A percentile compares a stretch with the other conserved stretches of the same genome.
These are phyloP conservation scores for Zygosaccharomyces sapae DNA, from an alignment of 1,139 yeast genomes.

Conservation along the genomic window DNA sequence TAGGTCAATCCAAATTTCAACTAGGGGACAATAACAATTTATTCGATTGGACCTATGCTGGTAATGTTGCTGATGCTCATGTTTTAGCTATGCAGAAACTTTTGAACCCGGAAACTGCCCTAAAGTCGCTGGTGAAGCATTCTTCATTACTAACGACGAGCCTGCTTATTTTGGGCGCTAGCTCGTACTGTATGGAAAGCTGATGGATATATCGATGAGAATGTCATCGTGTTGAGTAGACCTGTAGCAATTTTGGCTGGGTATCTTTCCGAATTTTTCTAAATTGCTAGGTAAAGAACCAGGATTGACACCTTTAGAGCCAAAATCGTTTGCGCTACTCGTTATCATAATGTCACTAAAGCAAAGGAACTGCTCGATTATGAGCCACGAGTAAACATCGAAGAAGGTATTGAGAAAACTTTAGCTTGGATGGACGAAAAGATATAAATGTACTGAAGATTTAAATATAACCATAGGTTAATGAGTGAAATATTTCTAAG, in stretches of 20 bases:
- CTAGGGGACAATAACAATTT: constrained; percentile 89
- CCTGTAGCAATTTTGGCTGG: constrained; percentile 80
- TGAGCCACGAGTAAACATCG: constrained; percentile 72
- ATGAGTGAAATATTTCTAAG: background rate
- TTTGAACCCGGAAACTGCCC: constrained; percentile 42
- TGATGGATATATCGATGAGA: constrained; percentile 76
- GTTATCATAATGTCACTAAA: constrained; percentile 88
- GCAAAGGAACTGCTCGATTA: constrained; percentile 79
- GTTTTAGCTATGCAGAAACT: constrained; percentile 83
- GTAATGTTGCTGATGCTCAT: constrained; percentile 98
- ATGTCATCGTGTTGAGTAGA: constrained; percentile 64
- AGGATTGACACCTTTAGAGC: constrained; percentile 95
- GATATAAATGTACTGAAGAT: background rate
- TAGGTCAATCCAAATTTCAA: constrained; percentile 89
- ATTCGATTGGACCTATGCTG: constrained; percentile 96
- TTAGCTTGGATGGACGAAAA: constrained; percentile 85
- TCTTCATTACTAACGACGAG: constrained; percentile 87
- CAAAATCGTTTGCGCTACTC: constrained; percentile 84
- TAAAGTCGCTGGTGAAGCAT: constrained; percentile 75
- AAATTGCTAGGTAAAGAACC: constrained; percentile 76
- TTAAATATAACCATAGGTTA: background rate
- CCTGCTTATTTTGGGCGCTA: constrained; percentile 95
- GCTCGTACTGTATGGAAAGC: constrained; percentile 97
- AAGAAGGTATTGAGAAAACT: constrained; percentile 76
- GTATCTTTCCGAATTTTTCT: constrained; percentile 67